phyloP scores from a whole-genome alignment of 2,329 filamentous ascomycete species.

The Cercospora sp. region DNA sequence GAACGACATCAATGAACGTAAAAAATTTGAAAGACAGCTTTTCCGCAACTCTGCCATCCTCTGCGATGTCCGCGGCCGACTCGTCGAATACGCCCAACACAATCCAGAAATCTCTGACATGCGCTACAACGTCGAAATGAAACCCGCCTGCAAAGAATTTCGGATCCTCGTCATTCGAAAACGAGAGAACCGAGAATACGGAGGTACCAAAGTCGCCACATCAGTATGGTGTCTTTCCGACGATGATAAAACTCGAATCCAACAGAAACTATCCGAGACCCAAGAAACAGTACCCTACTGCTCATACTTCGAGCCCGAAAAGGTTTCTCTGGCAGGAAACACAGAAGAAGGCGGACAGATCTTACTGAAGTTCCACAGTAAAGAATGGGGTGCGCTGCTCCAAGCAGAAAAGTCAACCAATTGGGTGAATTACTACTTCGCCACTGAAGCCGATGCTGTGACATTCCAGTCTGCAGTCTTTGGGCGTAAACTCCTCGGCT shows the following conservation, averaged over 20 bases:
- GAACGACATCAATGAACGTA: constrained; percentile 6
- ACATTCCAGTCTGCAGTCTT: constrained; percentile 51
- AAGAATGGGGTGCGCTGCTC: constrained; percentile 39
- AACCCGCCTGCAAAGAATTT: constrained; percentile 41
- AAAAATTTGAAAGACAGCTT: constrained; percentile 44
- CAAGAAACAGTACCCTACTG: constrained; percentile 49
- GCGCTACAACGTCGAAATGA: constrained; percentile 45
- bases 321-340: constrained; percentile 43
- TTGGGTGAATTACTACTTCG: constrained; percentile 51
- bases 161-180: constrained; percentile 49
- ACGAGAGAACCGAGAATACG: constrained; percentile 42
- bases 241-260: constrained; percentile 45
- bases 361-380: constrained; percentile 45
- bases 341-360: constrained; percentile 34
- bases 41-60: constrained; percentile 49
- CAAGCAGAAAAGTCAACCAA: constrained; percentile 43
- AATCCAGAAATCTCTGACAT: constrained; percentile 40
- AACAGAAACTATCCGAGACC: constrained; percentile 46
- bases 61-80: constrained; percentile 46
- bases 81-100: constrained; percentile 46
- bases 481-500: constrained; percentile 47
- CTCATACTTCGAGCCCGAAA: constrained; percentile 49
- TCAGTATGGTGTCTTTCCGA: constrained; percentile 50
- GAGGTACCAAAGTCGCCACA: constrained; percentile 43
- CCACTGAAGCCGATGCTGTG: constrained; percentile 36